Conservation (phyloP, 495 filamentous ascomycete genomes). For the Venustampulla echinocandica region DNA sequence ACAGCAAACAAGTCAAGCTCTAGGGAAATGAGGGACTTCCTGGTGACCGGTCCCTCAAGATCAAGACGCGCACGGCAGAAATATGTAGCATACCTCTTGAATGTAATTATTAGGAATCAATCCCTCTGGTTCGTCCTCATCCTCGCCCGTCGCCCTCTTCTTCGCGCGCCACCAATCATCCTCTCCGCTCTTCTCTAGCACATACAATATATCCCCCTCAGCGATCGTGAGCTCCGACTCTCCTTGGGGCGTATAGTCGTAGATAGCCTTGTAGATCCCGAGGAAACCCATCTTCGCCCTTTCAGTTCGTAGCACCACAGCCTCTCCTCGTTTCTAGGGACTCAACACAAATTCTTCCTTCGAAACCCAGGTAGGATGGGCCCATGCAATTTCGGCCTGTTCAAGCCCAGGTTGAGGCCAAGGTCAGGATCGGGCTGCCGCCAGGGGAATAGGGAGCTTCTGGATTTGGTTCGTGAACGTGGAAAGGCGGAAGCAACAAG, state of each 20-base stretch:
- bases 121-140: constrained; percentile 90
- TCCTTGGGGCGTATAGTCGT: constrained; percentile 86
- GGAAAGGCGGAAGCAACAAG: neutral
- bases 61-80: neutral
- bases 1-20: no score
- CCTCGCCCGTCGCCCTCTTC: constrained; percentile 85
- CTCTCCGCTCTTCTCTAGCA: constrained; percentile 80
- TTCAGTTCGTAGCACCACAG: neutral
- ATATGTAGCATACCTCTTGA: constrained; percentile 92
- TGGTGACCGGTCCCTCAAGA: no score
- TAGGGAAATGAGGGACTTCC: no score
- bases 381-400: constrained; percentile 20
- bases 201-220: constrained; percentile 86
- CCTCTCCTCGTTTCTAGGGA: no score
- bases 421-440: constrained; percentile 7
- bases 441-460: neutral
- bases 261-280: constrained; percentile 84
- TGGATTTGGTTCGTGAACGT: neutral
- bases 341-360: constrained; percentile 14
- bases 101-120: constrained; percentile 94
- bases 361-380: constrained; percentile 5
- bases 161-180: constrained; percentile 99
- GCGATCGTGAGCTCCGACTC: constrained; percentile 79
- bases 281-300: constrained; percentile 59
- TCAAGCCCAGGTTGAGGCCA: constrained; percentile 15